Evolutionary conservation across 768 basidiomycete species (phyloP).

Genomic region (Lentinula aciculospora): DNA sequence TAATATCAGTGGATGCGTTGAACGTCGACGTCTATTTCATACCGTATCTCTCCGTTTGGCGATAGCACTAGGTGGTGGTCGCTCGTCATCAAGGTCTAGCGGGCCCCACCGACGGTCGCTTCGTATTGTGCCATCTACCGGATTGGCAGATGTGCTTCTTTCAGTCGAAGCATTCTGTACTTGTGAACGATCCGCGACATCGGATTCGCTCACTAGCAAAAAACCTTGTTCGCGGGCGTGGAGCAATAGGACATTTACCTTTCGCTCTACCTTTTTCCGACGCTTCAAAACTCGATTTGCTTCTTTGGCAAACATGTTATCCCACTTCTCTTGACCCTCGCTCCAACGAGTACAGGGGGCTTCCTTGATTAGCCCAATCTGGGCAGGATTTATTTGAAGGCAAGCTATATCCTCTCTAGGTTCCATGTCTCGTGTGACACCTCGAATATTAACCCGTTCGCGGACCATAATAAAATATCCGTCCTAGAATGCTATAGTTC

Average conservation of each 20-base stretch:
- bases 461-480: slow-evolving; percentile 48
- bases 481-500: not conserved
- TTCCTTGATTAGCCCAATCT: slow-evolving; percentile 74
- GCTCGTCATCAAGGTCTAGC: slow-evolving; percentile 58
- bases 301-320: slow-evolving; percentile 38
- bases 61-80: slow-evolving; percentile 67
- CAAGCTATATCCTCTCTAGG: slow-evolving; percentile 45
- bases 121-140: slow-evolving; percentile 26
- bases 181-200: slow-evolving; percentile 2
- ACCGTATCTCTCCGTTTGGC: slow-evolving; percentile 67
- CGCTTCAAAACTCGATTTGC: slow-evolving; percentile 38
- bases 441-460: slow-evolving; percentile 64
- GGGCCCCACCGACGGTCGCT: slow-evolving; percentile 45
- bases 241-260: slow-evolving; percentile 36
- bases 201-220: slow-evolving; percentile 9
- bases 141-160: slow-evolving; percentile 9
- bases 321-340: slow-evolving; percentile 57
- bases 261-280: slow-evolving; percentile 38
- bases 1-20: not conserved
- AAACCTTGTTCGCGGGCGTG: slow-evolving; percentile 45
- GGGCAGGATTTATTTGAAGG: slow-evolving; percentile 42
- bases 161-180: slow-evolving; percentile 2
- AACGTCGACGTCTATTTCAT: slow-evolving; percentile 12
- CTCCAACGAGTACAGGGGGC: slow-evolving; percentile 64
- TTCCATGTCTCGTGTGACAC: slow-evolving; percentile 60